Conservation (phyloP, 1,284 basidiomycete genomes). For the Ustilago bromivora region DNA sequence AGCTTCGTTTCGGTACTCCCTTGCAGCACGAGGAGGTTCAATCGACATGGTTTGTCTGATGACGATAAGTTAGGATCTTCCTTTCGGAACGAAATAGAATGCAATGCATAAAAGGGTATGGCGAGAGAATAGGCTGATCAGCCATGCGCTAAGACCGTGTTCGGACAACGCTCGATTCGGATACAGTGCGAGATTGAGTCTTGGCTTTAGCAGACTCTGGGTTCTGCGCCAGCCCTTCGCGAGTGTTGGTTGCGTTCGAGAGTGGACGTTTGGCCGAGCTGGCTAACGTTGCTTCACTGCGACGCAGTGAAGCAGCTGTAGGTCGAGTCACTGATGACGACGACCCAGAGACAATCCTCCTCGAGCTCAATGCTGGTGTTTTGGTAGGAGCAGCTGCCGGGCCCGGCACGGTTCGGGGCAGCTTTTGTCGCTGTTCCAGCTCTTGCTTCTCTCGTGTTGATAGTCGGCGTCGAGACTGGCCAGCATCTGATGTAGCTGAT, state of each 20-base stretch:
- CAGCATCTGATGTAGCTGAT: conserved; percentile 4
- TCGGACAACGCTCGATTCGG: conserved; percentile 14
- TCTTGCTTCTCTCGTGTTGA: conserved; percentile 44
- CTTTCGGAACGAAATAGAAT: not conserved
- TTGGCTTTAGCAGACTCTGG: not conserved
- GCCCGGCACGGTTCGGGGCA: not conserved
- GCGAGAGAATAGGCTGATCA: not conserved
- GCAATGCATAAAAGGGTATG: not conserved
- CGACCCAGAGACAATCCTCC: conserved; percentile 29
- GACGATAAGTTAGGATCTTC: not conserved
- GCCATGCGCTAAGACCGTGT: conserved; percentile 15
- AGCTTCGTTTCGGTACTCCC: not conserved
- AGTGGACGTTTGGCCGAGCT: conserved; percentile 27
- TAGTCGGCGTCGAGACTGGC: conserved; percentile 32
- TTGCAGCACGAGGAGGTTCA: not conserved
- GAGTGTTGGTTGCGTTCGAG: conserved; percentile 33
- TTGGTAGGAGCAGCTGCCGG: conserved; percentile 8
- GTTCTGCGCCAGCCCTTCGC: conserved; percentile 8
- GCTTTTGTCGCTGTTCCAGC: conserved; percentile 23
- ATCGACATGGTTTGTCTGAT: not conserved
- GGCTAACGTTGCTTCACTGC: conserved; percentile 21
- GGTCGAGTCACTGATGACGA: conserved; percentile 36
- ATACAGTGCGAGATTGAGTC: conserved; percentile 8
- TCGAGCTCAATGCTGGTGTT: conserved; percentile 25
- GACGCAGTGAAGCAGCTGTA: conserved; percentile 29